Evolutionary conservation across 2,329 filamentous ascomycete genomes (phyloP).

Genomic region (Samsoniella hepiali): DNA sequence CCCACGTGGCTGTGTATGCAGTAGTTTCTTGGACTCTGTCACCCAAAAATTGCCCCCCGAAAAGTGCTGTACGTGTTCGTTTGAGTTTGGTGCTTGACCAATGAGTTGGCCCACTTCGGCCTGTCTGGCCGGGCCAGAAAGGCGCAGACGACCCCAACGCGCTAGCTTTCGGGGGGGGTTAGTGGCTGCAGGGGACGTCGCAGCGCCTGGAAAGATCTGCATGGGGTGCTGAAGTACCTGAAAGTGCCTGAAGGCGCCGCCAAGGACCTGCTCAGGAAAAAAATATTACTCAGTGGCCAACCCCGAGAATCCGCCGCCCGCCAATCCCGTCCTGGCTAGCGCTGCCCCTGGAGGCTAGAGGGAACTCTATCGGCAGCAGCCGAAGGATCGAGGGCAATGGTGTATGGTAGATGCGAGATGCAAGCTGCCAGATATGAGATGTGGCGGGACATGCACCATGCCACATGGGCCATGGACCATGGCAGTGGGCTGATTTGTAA

Average conservation of each 20-base stretch:
- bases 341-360: background rate
- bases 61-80: constrained; percentile 30
- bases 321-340: constrained; percentile 10
- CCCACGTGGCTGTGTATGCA: constrained; percentile 19
- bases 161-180: background rate
- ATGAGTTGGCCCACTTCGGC: background rate
- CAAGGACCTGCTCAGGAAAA: background rate
- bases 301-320: constrained; percentile 1
- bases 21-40: constrained; percentile 3
- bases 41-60: constrained; percentile 3
- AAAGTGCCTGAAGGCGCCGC: background rate
- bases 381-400: constrained; percentile 1
- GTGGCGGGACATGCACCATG: background rate
- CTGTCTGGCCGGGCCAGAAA: background rate
- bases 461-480: background rate
- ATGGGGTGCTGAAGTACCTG: background rate
- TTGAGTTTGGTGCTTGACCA: constrained; percentile 17
- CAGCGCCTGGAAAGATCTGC: background rate
- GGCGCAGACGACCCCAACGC: background rate
- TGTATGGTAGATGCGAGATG: background rate
- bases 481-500: background rate
- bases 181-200: background rate
- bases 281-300: background rate
- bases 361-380: constrained; percentile 5
- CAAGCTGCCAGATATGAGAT: background rate